Base-by-base conservation (phyloP, 164 flowering plant species). In the Magnolia kwangsiensis region DNA sequence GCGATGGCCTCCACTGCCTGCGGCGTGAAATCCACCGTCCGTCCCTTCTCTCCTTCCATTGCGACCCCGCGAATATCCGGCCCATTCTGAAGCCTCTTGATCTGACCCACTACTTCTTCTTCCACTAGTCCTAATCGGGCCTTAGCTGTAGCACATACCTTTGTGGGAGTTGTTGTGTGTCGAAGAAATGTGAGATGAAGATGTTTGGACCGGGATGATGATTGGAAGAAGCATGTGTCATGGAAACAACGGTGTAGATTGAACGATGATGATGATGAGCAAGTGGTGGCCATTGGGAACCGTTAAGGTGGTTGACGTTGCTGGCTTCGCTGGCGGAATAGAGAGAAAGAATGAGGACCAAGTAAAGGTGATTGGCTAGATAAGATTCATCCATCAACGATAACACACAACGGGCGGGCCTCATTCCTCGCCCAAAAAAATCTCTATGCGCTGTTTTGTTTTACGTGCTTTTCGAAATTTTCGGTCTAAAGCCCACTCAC, bases 61-160 rank as follows among this genome's bases (percentile, higher is more conserved):
- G 98, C 98, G 13, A 95, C 94, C 2, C 98, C 98, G 0, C 98
- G 88, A 19, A 95, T 94, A 71, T 95, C 98, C 0, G 98, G 87
- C 2, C 97, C 98, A 71, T 95, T 95, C 72, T 93, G 98, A 23
- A 93, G 94, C 84, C 98, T 84, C 82, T 81, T 79, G 13, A 95
- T 87, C 76, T 78, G 85, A 63, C 85, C 94, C 78, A 87, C 88
- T 8, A 90, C 97, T 71, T 92, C 96, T 37, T 90, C 49, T 84
- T 87, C 61, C 19, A 63, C 77, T 13, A 75, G 18, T 58, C 77
- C 64, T 67, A 66, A 13, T 20, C 51, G 51, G 71, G 14, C 27
- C 71, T 50, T 27, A 50, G 49, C 37, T 49, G 24, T 37, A 19
- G 45, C 71, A 14, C 45, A 63, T 8, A 11, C 23, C 72, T 13